Base-by-base conservation (phyloP, 345 rosid genomes). In the Carallia brachiata region DNA sequence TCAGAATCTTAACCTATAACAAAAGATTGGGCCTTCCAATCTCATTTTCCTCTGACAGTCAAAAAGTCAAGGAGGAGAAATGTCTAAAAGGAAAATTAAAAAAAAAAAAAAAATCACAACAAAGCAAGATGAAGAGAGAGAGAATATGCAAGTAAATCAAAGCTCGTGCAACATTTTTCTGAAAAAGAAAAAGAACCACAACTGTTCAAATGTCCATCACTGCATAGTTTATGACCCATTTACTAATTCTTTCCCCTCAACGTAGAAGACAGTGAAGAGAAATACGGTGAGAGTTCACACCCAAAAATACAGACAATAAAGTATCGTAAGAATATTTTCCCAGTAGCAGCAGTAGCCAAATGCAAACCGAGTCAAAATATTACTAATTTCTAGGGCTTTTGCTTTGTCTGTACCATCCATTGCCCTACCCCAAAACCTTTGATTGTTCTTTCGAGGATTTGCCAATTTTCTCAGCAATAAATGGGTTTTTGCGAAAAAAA, bases 1-100 rank as follows among this genome's bases (percentile, higher is more conserved):
- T 84, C 91, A 87, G 90, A 86, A 86, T 85, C 87, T 78, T 74
- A 44, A 44, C 50, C 13, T 64, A 79, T 60, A 70, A 74, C 77
- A 74, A 69, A 79, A 73, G 65, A 65, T 69, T 84, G 72, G 66
- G 75, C 84, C 81, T 85, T 77, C 77, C 62, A 67, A 75, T 36
- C 77, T 77, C 74, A 78, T 68, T 79, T 80, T 72, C 23, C 36
- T 74, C 84, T 79, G 86, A 81, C 84, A 75, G 70, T 44, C 50
- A 12, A 48, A 62, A 47, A 19, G 40, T 65, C 56, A 36, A 58
- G 78, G 65, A 48, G 62, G 36, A 63, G 67, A 61, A 64, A 66
- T 27, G 6, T 27, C 55, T 34, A 70, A 71, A 63, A 36, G 62
- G 56, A 54, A 4, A 67, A 40, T 48, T 58, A 28, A 67, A 40